Evolutionary conservation across 805 yeast species (phyloP).

Genomic region (Ogataea pilisensis): DNA sequence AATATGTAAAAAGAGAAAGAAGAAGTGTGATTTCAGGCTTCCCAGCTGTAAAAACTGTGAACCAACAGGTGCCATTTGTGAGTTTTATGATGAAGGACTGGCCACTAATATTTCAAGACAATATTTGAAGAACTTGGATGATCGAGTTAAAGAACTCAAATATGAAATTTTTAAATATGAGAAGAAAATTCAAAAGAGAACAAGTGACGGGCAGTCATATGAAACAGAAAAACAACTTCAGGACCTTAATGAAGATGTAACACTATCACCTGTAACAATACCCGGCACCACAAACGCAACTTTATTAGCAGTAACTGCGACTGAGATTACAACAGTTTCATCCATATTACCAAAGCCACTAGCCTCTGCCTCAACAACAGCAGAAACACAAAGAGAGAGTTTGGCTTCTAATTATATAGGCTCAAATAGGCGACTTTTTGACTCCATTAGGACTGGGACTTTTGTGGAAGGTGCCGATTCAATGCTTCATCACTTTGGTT

Average conservation of each 20-base stretch:
- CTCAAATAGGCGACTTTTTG: slow-evolving; percentile 1
- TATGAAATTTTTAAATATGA: slow-evolving; percentile 12
- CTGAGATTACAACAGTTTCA: no score
- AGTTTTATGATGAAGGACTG: slow-evolving; percentile 19
- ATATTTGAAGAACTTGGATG: slow-evolving; percentile 16
- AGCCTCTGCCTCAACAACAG: no score
- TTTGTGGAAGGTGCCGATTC: slow-evolving; percentile 13
- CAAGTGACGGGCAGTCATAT: neutral
- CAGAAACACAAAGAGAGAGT: no score
- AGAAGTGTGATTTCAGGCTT: slow-evolving; percentile 18
- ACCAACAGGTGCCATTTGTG: slow-evolving; percentile 17
- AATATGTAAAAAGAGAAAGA: slow-evolving; percentile 16
- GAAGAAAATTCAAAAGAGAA: slow-evolving; percentile 8
- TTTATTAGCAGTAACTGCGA: no score
- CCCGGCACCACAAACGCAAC: no score
- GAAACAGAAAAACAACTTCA: neutral
- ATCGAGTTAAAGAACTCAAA: slow-evolving; percentile 12
- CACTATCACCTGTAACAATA: no score
- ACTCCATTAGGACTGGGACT: slow-evolving; percentile 10
- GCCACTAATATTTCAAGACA: slow-evolving; percentile 12
- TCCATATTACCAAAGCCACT: no score
- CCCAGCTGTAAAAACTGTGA: slow-evolving; percentile 19
- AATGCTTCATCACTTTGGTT: slow-evolving; percentile 15
- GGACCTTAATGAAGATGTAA: no score
- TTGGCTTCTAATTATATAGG: no score